A percentile compares a stretch with the other conserved stretches of the same genome.
These are phyloP conservation scores for Beverwykella pulmonaria DNA, from an alignment of 495 filamentous ascomycete species.

Conservation along the genomic window DNA sequence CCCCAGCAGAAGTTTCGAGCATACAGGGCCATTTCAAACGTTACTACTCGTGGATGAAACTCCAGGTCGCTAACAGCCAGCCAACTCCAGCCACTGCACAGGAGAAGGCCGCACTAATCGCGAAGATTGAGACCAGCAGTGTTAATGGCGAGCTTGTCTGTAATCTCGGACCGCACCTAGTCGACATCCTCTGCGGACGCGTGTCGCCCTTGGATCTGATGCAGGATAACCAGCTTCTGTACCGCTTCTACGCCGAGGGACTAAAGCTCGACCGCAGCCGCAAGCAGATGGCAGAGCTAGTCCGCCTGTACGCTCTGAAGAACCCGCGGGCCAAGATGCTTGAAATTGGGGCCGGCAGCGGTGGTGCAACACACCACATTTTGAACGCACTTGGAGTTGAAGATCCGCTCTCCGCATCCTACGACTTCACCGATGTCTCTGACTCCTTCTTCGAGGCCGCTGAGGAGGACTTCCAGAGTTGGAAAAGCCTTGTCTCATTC, in stretches of 20 bases:
- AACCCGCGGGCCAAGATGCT: conserved; percentile 28
- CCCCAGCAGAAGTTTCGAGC: background rate
- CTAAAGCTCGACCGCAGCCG: background rate
- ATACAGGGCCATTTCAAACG: background rate
- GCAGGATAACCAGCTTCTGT: conserved; percentile 18
- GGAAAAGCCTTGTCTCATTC: conserved; percentile 15
- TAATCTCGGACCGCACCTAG: conserved; percentile 11
- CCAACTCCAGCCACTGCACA: background rate
- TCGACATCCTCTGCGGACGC: conserved; percentile 4
- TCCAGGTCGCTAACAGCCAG: background rate
- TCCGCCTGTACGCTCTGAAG: conserved; percentile 15
- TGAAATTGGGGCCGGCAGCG: conserved; percentile 37
- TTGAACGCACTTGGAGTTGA: conserved; percentile 12
- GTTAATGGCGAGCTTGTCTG: conserved; percentile 6
- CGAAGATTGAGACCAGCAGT: background rate
- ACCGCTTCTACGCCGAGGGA: conserved; percentile 19
- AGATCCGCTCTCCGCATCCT: background rate
- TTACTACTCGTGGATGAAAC: conserved; percentile 4
- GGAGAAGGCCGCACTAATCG: background rate
- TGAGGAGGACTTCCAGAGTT: conserved; percentile 11
- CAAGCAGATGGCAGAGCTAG: background rate
- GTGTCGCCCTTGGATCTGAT: conserved; percentile 23
- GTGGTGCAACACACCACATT: conserved; percentile 20
- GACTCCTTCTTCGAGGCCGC: conserved; percentile 29
- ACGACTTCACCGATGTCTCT: conserved; percentile 37